These are phyloP conservation scores for Phialophora expanda DNA, from an alignment of 2,329 filamentous ascomycete species.

Conservation along the genomic window DNA sequence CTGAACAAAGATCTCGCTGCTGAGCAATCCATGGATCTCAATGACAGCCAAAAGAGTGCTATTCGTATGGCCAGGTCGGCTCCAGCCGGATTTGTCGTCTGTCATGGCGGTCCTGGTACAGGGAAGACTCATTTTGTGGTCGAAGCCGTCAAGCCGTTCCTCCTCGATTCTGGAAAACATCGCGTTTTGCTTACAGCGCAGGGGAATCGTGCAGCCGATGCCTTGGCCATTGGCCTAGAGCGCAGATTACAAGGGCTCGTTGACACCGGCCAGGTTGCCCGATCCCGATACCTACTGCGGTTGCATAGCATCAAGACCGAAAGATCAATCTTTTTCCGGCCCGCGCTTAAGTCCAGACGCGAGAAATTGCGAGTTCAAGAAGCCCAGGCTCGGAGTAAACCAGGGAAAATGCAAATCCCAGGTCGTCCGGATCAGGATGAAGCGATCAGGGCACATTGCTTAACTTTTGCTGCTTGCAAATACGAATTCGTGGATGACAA, in stretches of 20 bases:
- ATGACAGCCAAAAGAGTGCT: conserved; percentile 24
- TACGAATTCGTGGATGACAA: conserved; percentile 17
- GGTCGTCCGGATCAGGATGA: background rate
- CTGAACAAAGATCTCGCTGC: conserved; percentile 13
- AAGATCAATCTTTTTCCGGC: conserved; percentile 9
- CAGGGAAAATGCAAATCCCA: background rate
- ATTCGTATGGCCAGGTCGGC: conserved; percentile 16
- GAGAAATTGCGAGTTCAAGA: background rate
- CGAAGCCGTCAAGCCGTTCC: conserved; percentile 22
- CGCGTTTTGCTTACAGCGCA: conserved; percentile 20
- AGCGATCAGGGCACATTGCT: background rate
- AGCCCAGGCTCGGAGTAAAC: background rate
- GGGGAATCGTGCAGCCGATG: conserved; percentile 16
- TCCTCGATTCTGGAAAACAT: conserved; percentile 12
- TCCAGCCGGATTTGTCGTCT: conserved; percentile 24
- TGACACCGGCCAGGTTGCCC: too few relatives aligned
- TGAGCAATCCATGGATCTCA: conserved; percentile 19
- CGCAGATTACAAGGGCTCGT: background rate
- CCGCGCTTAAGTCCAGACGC: background rate
- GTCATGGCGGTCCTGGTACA: conserved; percentile 26
- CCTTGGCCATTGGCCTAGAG: conserved; percentile 17
- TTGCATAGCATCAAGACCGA: conserved; percentile 28
- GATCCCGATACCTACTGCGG: conserved; percentile 12
- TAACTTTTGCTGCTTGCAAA: background rate
- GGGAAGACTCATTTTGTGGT: conserved; percentile 28